Evolutionary conservation across 176 grass and related monocot species (phyloP), one percentile per base, ranked within the genome.

Genomic region (Typha latifolia): DNA sequence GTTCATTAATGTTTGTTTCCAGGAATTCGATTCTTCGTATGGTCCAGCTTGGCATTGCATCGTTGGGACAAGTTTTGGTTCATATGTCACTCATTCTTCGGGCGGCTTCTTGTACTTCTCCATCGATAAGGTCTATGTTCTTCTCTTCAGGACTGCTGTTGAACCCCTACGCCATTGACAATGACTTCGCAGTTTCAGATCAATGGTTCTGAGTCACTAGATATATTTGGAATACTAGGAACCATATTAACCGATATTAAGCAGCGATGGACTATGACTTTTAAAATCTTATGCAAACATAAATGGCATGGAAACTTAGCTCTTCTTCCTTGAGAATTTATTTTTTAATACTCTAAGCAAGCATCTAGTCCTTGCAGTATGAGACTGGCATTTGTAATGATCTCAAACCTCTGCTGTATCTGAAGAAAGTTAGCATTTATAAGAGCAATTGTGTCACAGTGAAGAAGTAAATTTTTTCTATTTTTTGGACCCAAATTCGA

Each of bases 21-120:
- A 97, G 94, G 94, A 97, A 49, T 97, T 92, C 49, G 94, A 93
- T 61, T 67, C 78, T n/a, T 66, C 89, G 21, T 97, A 93, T 48
- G 94, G 89, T 4, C 79, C 94, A 72, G 94, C 89, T 70, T 97
- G 94, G 94, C 94, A 97, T 73, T 97, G 89, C 86, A 97, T 97
- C 63, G 89, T 97, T 21, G 94, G 94, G 51, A 93, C 89, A 65
- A 89, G 89, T 77, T 99, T 99, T 64, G 83, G 94, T 71, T 99
- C 94, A 12, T 99, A 90, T 27, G 94, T 99, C 79, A 99, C 89
- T 21, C 94, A 93, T 71, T 87, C 94, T 73, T 79, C 76, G 52
- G 94, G 85, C 14, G 89, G 94, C n/a, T 96, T 90, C 81, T 79
- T 96, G 81, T 96, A 96, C 37, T 96, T 90, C 75, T 96, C 91